Base-by-base conservation (phyloP, 208 protist genomes). In the Trypanosomatidae sp. region DNA sequence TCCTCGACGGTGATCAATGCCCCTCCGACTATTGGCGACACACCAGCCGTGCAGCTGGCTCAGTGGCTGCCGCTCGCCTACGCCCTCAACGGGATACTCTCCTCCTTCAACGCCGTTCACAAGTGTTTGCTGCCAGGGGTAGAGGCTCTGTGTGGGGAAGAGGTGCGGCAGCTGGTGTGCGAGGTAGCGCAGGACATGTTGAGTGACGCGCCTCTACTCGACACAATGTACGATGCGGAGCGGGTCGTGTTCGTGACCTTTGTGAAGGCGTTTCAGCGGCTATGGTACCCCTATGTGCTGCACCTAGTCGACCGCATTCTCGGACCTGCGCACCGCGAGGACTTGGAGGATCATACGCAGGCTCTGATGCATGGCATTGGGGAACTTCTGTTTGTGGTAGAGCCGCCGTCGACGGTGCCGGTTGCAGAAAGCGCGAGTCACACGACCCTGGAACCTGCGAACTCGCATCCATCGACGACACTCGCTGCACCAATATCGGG, bases 21-120 rank as follows among this genome's bases (percentile, higher is more conserved):
- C 28, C n/a, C 67, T 3, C 19, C 76, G 22, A 71, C 46, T 39
- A 55, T 74, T 17, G 39, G 44, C 49, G 44, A 66, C 62, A 72
- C 81, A 12, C 78, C 80, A 33, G 74, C 81, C 25, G 64, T 81
- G 53, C 65, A 71, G 62, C 86, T 97, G 56, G 55, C 85, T 53
- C 79, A 90, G 66, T 93, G 83, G 83, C 80, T 92, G 30, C 92
- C 92, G 41, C 82, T 97, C 36, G 88, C 92, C 17, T 94, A 95
- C 74, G 90, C 89, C 9, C 66, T 97, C 28, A 97, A 97, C 72
- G 92, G 92, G 43, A 52, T 88, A 19, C 79, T 95, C 25, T 73
- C 83, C 36, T 84, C 88, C 62, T 90, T 92, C 73, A 97, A 97
- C 74, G 65, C 80, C 30, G 84, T 94, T 30, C 88, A 88, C 56